Evolutionary conservation across 768 basidiomycete genomes (phyloP).

Genomic region (Suillus clintonianus): DNA sequence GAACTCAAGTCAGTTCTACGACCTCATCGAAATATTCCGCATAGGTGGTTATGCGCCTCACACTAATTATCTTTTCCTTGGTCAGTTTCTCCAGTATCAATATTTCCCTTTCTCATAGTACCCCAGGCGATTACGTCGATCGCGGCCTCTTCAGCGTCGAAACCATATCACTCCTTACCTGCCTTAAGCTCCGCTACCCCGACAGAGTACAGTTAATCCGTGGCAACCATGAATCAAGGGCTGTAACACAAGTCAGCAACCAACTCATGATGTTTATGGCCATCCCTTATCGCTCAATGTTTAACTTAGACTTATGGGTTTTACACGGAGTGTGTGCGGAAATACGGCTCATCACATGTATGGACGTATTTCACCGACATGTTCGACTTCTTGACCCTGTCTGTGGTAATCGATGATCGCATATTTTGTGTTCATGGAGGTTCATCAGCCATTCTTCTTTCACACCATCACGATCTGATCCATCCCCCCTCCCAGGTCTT

Average conservation of each 20-base stretch:
- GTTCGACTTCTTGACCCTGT: constrained; percentile 98
- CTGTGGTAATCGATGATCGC: constrained; percentile 97
- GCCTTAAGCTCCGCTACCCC: constrained; percentile 95
- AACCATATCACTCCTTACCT: constrained; percentile 95
- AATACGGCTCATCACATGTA: constrained; percentile 93
- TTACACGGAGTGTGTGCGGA: constrained; percentile 96
- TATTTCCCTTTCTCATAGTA: not conserved
- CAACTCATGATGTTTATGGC: constrained; percentile 5
- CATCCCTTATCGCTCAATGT: constrained; percentile 17
- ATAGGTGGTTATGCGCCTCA: constrained; percentile 97
- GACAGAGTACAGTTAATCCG: constrained; percentile 95
- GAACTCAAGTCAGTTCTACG: constrained; percentile 91
- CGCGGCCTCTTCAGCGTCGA: constrained; percentile 97
- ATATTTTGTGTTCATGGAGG: constrained; percentile 99
- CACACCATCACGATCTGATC: constrained; percentile 4
- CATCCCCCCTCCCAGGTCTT: constrained; percentile 57
- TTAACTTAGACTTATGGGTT: constrained; percentile 89
- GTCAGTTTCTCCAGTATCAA: constrained; percentile 47
- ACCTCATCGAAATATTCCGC: constrained; percentile 97
- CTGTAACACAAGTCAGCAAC: constrained; percentile 89
- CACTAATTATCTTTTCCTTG: constrained; percentile 98
- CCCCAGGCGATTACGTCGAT: constrained; percentile 95
- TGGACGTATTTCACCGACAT: constrained; percentile 99
- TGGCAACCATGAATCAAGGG: constrained; percentile 97
- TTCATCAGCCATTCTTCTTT: constrained; percentile 37